These are phyloP conservation scores for Trichaptum fuscoviolaceum DNA, from an alignment of 768 basidiomycete genomes.

Conservation along the genomic window DNA sequence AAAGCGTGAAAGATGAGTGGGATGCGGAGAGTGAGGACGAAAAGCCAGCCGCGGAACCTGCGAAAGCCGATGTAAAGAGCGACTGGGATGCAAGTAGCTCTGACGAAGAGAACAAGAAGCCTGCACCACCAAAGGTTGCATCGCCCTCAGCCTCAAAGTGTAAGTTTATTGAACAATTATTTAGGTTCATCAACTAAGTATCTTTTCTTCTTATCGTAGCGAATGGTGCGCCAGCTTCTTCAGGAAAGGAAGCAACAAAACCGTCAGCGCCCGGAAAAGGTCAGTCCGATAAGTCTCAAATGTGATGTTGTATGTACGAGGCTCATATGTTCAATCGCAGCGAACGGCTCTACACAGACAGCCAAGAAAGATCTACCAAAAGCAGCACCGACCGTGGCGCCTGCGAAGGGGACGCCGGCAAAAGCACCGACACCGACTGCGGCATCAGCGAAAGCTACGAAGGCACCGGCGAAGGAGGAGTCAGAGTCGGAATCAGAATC, in stretches of 20 bases:
- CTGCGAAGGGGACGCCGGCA: slow-evolving; percentile 12
- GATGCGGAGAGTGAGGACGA: slow-evolving; percentile 26
- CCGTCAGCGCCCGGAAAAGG: slow-evolving; percentile 16
- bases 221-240: not conserved
- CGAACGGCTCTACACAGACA: slow-evolving; percentile 17
- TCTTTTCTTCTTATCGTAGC: not conserved
- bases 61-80: slow-evolving; percentile 23
- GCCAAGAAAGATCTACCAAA: slow-evolving; percentile 22
- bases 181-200: not conserved
- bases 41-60: slow-evolving; percentile 23
- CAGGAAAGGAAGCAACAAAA: slow-evolving; percentile 19
- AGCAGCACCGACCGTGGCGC: slow-evolving; percentile 23
- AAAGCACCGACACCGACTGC: slow-evolving; percentile 23
- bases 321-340: slow-evolving; percentile 2
- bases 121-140: slow-evolving; percentile 16
- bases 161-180: not conserved
- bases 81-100: slow-evolving; percentile 64
- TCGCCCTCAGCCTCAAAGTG: not conserved
- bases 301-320: slow-evolving; percentile 30
- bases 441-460: slow-evolving; percentile 21
- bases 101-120: slow-evolving; percentile 39
- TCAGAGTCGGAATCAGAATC: slow-evolving; percentile 44
- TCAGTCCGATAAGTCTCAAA: slow-evolving; percentile 12
- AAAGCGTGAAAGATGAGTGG: slow-evolving; percentile 41
- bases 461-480: slow-evolving; percentile 23